Evolutionary conservation across 192 early-diverging fungal genomes (phyloP).

Genomic region (Spizellomyces punctatus): DNA sequence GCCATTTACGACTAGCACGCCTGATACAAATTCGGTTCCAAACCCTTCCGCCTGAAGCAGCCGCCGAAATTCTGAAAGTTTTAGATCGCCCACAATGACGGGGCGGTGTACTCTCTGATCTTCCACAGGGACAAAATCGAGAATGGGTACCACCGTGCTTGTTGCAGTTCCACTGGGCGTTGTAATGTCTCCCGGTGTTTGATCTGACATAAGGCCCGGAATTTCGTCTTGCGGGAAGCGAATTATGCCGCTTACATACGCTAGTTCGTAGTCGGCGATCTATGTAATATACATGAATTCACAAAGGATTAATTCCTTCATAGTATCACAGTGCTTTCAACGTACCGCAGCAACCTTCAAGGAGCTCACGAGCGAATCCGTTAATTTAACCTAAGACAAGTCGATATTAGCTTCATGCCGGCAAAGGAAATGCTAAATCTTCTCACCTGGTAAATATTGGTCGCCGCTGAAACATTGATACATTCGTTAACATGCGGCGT

Average conservation of each 20-base stretch:
- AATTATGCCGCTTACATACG: conserved; percentile 77
- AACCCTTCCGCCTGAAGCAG: conserved; percentile 75
- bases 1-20: conserved; percentile 84
- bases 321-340: background rate
- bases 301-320: background rate
- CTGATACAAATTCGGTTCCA: conserved; percentile 77
- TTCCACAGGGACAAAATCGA: conserved; percentile 65
- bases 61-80: conserved; percentile 78
- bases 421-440: background rate
- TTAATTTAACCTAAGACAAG: conserved; percentile 59
- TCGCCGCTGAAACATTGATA: conserved; percentile 86
- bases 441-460: conserved; percentile 79
- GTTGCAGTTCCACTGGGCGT: conserved; percentile 34
- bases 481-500: conserved; percentile 80
- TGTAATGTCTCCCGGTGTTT: conserved; percentile 21
- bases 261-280: conserved; percentile 76
- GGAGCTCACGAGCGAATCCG: conserved; percentile 85
- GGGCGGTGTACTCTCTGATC: conserved; percentile 54
- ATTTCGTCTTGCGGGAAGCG: conserved; percentile 44
- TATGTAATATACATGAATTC: conserved; percentile 31
- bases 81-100: conserved; percentile 83
- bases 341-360: conserved; percentile 72
- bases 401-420: background rate
- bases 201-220: background rate
- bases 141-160: conserved; percentile 56